Conservation (phyloP, 140 eudicot genomes). For the Cichorium intybus region DNA sequence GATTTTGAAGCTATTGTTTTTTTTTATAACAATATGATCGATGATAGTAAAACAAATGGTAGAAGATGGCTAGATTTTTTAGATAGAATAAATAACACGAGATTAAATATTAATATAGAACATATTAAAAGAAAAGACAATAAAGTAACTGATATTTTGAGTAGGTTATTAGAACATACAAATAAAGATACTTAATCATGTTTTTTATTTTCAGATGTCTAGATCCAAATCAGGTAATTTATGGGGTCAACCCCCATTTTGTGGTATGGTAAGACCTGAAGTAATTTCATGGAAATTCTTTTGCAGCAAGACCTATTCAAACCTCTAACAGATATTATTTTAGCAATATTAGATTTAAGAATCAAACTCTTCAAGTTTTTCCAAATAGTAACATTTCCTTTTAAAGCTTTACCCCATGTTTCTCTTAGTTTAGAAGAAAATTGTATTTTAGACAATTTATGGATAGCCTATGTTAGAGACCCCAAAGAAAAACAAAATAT, state of each 20-base stretch:
- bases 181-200: background rate
- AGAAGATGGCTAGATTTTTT: too few species aligned
- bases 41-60: background rate
- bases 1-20: background rate
- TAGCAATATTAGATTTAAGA: background rate
- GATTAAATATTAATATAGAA: background rate
- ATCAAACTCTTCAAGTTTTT: background rate
- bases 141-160: background rate
- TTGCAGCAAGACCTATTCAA: background rate
- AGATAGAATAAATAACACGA: background rate
- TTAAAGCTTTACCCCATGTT: background rate
- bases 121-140: too few species aligned
- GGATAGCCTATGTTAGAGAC: background rate
- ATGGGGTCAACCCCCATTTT: background rate
- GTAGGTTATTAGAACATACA: background rate
- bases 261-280: background rate
- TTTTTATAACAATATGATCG: too few species aligned
- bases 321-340: background rate
- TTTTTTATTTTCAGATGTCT: background rate
- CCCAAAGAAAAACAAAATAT: too few species aligned
- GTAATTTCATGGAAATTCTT: background rate
- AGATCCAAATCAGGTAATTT: too few species aligned
- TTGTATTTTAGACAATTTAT: background rate
- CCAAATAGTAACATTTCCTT: background rate
- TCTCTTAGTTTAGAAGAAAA: too few species aligned